A percentile compares a stretch with the other conserved stretches of the same genome.
Evolutionary conservation across 2,329 filamentous ascomycete species (phyloP).

Genomic region (Elsinoe australis): DNA sequence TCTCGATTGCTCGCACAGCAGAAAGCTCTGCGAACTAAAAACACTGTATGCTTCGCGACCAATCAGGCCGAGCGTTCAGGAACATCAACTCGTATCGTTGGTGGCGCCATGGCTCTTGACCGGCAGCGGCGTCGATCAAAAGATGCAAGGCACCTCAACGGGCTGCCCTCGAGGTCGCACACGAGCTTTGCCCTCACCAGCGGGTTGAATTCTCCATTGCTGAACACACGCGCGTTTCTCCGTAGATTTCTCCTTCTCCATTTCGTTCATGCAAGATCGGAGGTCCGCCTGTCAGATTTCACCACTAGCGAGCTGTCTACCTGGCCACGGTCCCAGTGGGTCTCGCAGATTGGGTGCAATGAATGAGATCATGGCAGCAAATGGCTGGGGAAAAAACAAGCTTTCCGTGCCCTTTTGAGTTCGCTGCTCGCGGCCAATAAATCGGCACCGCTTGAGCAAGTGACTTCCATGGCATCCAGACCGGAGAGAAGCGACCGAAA

Average conservation of each 20-base stretch:
- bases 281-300: not conserved
- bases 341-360: not conserved
- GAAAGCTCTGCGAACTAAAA: too few relatives aligned
- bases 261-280: slow-evolving; percentile 7
- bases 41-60: not conserved
- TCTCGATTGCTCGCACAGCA: not conserved
- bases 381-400: slow-evolving; percentile 3
- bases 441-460: slow-evolving; percentile 9
- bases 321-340: not conserved
- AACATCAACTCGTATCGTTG: slow-evolving; percentile 3
- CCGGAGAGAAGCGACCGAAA: too few relatives aligned
- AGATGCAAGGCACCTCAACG: not conserved
- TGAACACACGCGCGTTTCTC: not conserved
- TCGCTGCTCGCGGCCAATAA: slow-evolving; percentile 5
- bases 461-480: too few relatives aligned
- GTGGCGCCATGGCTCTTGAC: slow-evolving; percentile 11
- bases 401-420: slow-evolving; percentile 3
- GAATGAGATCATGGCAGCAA: slow-evolving; percentile 15
- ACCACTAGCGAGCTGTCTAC: not conserved
- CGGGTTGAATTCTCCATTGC: not conserved
- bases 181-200: too few relatives aligned
- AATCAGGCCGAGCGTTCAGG: not conserved
- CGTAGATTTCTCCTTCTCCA: not conserved
- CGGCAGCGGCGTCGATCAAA: slow-evolving; percentile 8
- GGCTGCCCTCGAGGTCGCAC: too few relatives aligned